These are phyloP conservation scores for Neonothopanus nambi DNA, from an alignment of 1,284 basidiomycete species.

Conservation along the genomic window DNA sequence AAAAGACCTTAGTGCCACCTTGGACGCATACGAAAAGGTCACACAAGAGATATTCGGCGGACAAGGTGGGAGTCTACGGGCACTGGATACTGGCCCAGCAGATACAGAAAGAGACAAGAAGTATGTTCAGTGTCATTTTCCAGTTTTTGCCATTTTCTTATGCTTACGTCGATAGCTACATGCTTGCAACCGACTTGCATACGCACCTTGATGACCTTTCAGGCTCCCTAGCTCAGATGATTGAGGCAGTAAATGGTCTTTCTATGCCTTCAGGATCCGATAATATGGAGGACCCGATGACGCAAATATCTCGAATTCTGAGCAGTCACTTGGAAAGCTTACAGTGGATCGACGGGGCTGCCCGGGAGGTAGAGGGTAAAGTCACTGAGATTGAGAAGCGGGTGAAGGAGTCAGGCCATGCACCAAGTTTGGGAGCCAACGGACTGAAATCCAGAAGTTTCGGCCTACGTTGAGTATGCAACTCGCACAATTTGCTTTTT, in stretches of 20 bases:
- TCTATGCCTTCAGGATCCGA: slow-evolving; percentile 48
- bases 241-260: slow-evolving; percentile 85
- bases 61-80: slow-evolving; percentile 67
- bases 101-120: slow-evolving; percentile 94
- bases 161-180: slow-evolving; percentile 58
- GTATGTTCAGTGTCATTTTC: slow-evolving; percentile 42
- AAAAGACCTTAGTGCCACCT: slow-evolving; percentile 75
- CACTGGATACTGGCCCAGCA: slow-evolving; percentile 83
- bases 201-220: slow-evolving; percentile 93
- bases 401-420: slow-evolving; percentile 58
- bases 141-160: slow-evolving; percentile 3
- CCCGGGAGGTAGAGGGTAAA: slow-evolving; percentile 77
- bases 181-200: slow-evolving; percentile 90
- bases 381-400: slow-evolving; percentile 78
- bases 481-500: too few relatives aligned
- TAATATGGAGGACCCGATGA: slow-evolving; percentile 78
- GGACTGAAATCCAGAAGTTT: slow-evolving; percentile 35
- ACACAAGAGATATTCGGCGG: slow-evolving; percentile 78
- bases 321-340: slow-evolving; percentile 93
- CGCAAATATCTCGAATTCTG: slow-evolving; percentile 90
- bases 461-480: slow-evolving; percentile 25
- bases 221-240: slow-evolving; percentile 90
- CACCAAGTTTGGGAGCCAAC: slow-evolving; percentile 27
- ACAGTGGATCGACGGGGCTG: slow-evolving; percentile 88
- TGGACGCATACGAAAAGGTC: slow-evolving; percentile 88